phyloP scores from a whole-genome alignment of 495 filamentous ascomycete genomes.

The Penicillium herquei region DNA sequence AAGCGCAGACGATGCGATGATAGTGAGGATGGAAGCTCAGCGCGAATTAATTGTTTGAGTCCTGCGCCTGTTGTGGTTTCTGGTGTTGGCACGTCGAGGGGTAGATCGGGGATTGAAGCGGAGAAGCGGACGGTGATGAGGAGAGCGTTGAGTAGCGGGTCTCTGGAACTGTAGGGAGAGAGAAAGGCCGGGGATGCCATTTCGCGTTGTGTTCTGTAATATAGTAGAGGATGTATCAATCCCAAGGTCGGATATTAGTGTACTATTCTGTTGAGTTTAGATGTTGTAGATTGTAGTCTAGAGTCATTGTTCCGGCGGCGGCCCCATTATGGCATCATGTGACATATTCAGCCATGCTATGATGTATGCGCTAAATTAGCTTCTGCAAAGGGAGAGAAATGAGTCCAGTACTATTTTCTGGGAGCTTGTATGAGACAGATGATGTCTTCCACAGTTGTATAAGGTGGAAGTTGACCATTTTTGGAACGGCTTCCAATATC shows the following conservation, averaged over 20 bases:
- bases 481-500: too few relatives aligned
- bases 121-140: conserved; percentile 87
- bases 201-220: neutral
- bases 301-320: conserved; percentile 4
- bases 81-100: conserved; percentile 68
- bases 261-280: too few relatives aligned
- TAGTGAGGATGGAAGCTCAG: conserved; percentile 60
- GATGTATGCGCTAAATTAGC: neutral
- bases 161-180: conserved; percentile 13
- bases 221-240: neutral
- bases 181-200: conserved; percentile 22
- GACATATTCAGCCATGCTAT: conserved; percentile 1
- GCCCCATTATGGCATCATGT: conserved; percentile 13
- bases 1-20: conserved; percentile 71
- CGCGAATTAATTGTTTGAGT: conserved; percentile 79
- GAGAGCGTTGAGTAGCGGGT: conserved; percentile 45
- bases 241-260: neutral
- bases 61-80: conserved; percentile 66
- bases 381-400: too few relatives aligned
- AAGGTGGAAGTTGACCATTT: too few relatives aligned
- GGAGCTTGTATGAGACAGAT: too few relatives aligned
- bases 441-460: too few relatives aligned
- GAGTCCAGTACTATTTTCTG: too few relatives aligned
- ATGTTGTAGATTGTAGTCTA: neutral
- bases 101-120: conserved; percentile 76